phyloP scores from a whole-genome alignment of 805 yeast genomes.

The Candida bentonensis region DNA sequence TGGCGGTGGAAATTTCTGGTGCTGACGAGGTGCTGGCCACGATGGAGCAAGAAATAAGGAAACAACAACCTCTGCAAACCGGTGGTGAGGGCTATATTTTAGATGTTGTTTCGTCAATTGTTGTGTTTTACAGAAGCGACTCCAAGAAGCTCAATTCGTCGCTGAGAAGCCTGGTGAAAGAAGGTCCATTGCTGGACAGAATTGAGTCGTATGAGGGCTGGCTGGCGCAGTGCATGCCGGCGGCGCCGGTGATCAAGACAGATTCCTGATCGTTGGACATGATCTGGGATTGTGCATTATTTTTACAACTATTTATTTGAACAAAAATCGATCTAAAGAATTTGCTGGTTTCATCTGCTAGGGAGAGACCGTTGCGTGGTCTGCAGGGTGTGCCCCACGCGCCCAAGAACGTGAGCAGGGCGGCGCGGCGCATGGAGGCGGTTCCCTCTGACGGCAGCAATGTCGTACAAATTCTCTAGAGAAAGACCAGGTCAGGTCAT shows the following conservation, averaged over 20 bases:
- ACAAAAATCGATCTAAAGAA: too few relatives aligned
- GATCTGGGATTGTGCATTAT: too few relatives aligned
- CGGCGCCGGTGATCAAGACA: too few relatives aligned
- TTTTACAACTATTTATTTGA: too few relatives aligned
- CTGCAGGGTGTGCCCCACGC: too few relatives aligned
- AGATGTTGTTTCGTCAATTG: constrained; percentile 12
- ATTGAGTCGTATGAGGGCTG: not conserved
- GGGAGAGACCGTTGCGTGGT: too few relatives aligned
- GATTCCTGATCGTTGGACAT: not conserved
- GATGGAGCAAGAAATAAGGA: constrained; percentile 14
- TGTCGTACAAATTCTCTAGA: too few relatives aligned
- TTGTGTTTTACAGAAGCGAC: constrained; percentile 4
- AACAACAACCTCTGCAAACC: constrained; percentile 8
- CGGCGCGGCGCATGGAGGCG: too few relatives aligned
- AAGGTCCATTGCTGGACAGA: not conserved
- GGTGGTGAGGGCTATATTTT: constrained; percentile 11
- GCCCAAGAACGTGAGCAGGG: too few relatives aligned
- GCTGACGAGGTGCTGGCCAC: constrained; percentile 9
- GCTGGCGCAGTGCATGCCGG: not conserved
- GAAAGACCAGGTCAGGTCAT: too few relatives aligned
- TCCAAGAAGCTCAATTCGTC: not conserved
- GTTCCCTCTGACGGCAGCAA: too few relatives aligned
- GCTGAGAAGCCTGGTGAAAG: not conserved
- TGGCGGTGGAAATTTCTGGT: constrained; percentile 13
- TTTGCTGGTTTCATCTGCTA: too few relatives aligned